Evolutionary conservation across 163 green algal species (phyloP).

Genomic region (Scenedesmus sp.): DNA sequence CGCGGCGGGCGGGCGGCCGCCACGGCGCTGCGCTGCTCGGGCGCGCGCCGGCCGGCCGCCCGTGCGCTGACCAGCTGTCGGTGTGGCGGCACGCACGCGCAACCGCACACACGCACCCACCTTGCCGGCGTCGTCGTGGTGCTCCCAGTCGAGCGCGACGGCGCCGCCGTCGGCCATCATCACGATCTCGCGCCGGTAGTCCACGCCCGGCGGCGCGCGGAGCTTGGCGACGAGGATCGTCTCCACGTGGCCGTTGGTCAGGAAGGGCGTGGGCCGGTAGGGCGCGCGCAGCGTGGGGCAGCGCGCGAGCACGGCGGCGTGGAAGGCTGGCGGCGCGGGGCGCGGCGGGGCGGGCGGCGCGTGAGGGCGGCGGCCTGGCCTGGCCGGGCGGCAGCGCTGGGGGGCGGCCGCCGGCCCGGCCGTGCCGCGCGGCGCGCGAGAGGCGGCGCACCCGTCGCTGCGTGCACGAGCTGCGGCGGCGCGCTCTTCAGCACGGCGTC

Average conservation of each 20-base stretch:
- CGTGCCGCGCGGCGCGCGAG: too few relatives aligned
- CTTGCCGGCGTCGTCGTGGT: conserved; percentile 29
- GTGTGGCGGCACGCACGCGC: too few relatives aligned
- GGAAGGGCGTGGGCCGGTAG: conserved; percentile 49
- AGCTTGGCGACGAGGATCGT: conserved; percentile 84
- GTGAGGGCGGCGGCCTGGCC: too few relatives aligned
- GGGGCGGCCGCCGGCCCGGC: too few relatives aligned
- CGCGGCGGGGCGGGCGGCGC: too few relatives aligned
- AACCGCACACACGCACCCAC: too few relatives aligned
- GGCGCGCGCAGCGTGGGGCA: conserved; percentile 49
- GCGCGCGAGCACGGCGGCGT: conserved; percentile 46
- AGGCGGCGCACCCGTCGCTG: too few relatives aligned
- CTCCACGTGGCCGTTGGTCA: conserved; percentile 72
- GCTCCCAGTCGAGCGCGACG: conserved; percentile 82
- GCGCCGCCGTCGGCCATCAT: conserved; percentile 76
- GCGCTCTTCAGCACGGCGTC: conserved; percentile 20
- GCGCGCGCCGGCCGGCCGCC: background rate
- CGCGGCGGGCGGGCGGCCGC: too few relatives aligned
- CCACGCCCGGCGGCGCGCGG: conserved; percentile 57
- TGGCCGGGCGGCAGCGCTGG: too few relatives aligned
- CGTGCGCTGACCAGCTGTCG: too few relatives aligned
- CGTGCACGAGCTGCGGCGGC: background rate
- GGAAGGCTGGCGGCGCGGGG: conserved; percentile 43
- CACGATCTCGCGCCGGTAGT: conserved; percentile 74
- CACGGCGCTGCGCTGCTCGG: background rate